Evolutionary conservation across 306 rosid genomes (phyloP).

Genomic region (Vigna trinervia): DNA sequence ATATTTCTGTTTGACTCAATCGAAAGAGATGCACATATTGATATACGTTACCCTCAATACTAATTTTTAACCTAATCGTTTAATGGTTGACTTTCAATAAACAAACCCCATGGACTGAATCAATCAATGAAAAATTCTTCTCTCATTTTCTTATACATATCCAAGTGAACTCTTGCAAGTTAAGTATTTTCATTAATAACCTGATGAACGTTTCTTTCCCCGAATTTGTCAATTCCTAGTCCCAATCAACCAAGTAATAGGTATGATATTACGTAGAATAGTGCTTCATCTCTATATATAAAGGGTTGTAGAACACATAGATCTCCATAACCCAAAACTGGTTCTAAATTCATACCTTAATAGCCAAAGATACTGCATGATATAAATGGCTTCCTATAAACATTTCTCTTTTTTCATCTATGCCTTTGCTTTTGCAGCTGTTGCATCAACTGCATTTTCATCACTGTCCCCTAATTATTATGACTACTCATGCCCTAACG

Average conservation of each 20-base stretch:
- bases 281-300: conserved; percentile 33
- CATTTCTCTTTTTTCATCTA: conserved; percentile 14
- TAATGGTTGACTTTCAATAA: background rate
- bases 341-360: background rate
- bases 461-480: conserved; percentile 47
- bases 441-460: conserved; percentile 41
- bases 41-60: background rate
- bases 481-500: conserved; percentile 46
- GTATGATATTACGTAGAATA: background rate
- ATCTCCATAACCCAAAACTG: background rate
- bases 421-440: conserved; percentile 16
- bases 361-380: background rate
- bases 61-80: background rate
- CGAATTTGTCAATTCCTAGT: conserved; percentile 33
- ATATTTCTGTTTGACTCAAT: background rate
- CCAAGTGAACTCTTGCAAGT: background rate
- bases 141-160: conserved; percentile 1
- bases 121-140: background rate
- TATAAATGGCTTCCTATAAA: conserved; percentile 30
- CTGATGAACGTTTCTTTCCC: conserved; percentile 33
- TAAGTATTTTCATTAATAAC: background rate
- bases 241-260: conserved; percentile 26
- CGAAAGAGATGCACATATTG: background rate
- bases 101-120: conserved; percentile 38
- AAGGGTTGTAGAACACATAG: conserved; percentile 2